Percentiles rank a stretch among this genome's conserved stretches.
These are phyloP conservation scores for Pythium inflatum DNA, from an alignment of 352 stramenopile species.

Conservation along the genomic window DNA sequence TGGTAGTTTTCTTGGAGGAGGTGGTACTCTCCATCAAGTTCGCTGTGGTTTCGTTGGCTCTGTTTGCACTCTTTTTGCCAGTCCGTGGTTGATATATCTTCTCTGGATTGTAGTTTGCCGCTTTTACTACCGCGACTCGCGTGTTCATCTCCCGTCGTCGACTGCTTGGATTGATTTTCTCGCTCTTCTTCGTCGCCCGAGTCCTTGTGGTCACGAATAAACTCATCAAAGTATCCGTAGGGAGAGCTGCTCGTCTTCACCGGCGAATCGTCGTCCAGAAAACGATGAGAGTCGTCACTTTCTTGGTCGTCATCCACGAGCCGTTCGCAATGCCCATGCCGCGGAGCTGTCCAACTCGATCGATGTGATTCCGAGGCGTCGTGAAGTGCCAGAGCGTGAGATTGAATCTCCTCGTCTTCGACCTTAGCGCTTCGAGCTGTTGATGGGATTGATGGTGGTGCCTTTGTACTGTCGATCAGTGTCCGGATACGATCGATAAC, in stretches of 20 bases:
- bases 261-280: slow-evolving; percentile 29
- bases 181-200: not conserved
- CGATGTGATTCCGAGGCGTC: not conserved
- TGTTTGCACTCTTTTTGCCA: slow-evolving; percentile 37
- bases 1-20: slow-evolving; percentile 58
- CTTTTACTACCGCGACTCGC: not conserved
- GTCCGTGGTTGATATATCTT: not conserved
- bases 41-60: slow-evolving; percentile 31
- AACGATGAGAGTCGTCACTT: slow-evolving; percentile 27
- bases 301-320: slow-evolving; percentile 5
- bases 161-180: no score
- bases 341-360: not conserved
- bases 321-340: no score
- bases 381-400: not conserved
- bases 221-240: slow-evolving; percentile 19
- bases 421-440: not conserved
- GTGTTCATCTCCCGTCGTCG: no score
- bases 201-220: not conserved
- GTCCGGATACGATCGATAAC: slow-evolving; percentile 19
- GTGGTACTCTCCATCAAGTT: slow-evolving; percentile 36
- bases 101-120: not conserved
- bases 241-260: slow-evolving; percentile 3
- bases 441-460: not conserved
- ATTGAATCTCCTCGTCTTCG: not conserved
- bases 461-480: slow-evolving; percentile 3